phyloP scores from a whole-genome alignment of 2,329 filamentous ascomycete genomes.

The Alternaria burnsii region DNA sequence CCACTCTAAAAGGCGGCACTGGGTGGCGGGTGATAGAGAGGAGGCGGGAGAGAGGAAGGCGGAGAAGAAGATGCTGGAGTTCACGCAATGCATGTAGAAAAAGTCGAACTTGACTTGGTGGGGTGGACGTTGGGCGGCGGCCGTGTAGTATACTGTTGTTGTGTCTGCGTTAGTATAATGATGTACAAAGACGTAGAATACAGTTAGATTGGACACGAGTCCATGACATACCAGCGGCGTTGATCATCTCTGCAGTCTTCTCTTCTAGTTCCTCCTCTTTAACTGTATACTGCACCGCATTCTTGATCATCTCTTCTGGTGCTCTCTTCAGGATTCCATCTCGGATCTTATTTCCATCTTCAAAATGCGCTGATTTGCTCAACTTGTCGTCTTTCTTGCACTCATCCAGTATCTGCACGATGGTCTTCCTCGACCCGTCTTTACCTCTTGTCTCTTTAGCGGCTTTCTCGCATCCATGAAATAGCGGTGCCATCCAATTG shows the following conservation, averaged over 20 bases:
- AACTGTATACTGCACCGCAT: slow-evolving; percentile 64
- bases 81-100: slow-evolving; percentile 81
- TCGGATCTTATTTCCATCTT: slow-evolving; percentile 69
- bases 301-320: slow-evolving; percentile 67
- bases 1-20: slow-evolving; percentile 78
- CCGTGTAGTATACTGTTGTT: slow-evolving; percentile 61
- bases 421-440: slow-evolving; percentile 39
- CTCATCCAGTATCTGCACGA: slow-evolving; percentile 69
- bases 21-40: slow-evolving; percentile 69
- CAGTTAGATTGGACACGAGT: not conserved
- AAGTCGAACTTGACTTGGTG: slow-evolving; percentile 75
- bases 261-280: slow-evolving; percentile 65
- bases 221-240: slow-evolving; percentile 61
- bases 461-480: slow-evolving; percentile 63
- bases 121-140: slow-evolving; percentile 69
- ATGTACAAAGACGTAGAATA: not conserved
- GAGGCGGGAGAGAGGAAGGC: slow-evolving; percentile 64
- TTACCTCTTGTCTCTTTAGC: slow-evolving; percentile 44
- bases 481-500: slow-evolving; percentile 62
- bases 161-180: not conserved
- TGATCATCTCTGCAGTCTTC: slow-evolving; percentile 73
- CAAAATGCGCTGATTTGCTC: slow-evolving; percentile 59
- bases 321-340: slow-evolving; percentile 74
- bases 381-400: slow-evolving; percentile 67
- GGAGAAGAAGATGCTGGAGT: slow-evolving; percentile 76